Conservation (phyloP, 768 basidiomycete species). For the Gautieria morchelliformis region DNA sequence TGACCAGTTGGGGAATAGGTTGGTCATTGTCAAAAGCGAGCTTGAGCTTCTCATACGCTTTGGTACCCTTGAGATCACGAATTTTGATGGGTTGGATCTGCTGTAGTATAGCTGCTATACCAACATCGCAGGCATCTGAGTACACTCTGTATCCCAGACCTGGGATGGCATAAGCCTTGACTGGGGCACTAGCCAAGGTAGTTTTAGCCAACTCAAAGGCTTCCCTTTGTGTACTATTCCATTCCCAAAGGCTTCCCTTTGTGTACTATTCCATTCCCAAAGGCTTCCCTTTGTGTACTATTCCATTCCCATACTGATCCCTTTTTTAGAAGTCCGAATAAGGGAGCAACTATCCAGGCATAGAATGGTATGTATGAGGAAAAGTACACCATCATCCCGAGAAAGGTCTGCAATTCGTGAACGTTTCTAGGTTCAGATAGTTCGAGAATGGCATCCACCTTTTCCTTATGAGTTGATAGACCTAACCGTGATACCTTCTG, state of each 20-base stretch:
- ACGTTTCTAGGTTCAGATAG: constrained; percentile 17
- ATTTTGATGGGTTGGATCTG: constrained; percentile 19
- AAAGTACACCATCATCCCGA: constrained; percentile 32
- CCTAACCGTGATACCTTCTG: constrained; percentile 31
- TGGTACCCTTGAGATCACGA: no score
- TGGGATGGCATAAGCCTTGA: constrained; percentile 21
- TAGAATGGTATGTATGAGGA: constrained; percentile 27
- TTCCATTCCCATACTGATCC: constrained; percentile 16
- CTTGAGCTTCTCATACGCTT: no score
- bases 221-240: no score
- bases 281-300: constrained; percentile 16
- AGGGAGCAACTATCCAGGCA: constrained; percentile 22
- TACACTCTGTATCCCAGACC: constrained; percentile 27
- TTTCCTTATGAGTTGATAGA: constrained; percentile 28
- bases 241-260: no score
- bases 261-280: no score
- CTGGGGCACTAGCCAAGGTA: constrained; percentile 22
- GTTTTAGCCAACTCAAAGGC: constrained; percentile 22
- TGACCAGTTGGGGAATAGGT: no score
- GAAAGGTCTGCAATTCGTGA: constrained; percentile 22
- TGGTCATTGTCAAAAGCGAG: no score
- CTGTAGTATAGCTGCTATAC: constrained; percentile 14
- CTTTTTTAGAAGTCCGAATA: constrained; percentile 25
- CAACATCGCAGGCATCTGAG: constrained; percentile 22
- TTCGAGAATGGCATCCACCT: constrained; percentile 25